Evolutionary conservation across 2,329 filamentous ascomycete genomes (phyloP).

Genomic region (Fusarium ambrosium): DNA sequence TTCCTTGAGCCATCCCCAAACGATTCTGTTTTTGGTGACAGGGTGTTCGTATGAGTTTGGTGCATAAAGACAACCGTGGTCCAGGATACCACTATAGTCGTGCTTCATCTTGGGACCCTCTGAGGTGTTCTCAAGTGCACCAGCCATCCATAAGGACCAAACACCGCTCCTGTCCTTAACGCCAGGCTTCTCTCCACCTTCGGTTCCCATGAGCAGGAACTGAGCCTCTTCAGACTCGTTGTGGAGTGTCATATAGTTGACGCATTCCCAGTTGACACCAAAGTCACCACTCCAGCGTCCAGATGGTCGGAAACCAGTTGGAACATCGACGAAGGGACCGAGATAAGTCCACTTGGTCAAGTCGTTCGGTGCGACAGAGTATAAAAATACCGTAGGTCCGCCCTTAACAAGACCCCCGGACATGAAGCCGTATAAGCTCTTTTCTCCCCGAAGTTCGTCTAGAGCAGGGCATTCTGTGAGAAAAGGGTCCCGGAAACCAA

Average conservation of each 20-base stretch:
- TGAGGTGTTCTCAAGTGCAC: slow-evolving; percentile 41
- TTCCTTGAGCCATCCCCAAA: slow-evolving; percentile 66
- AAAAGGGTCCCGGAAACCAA: slow-evolving; percentile 54
- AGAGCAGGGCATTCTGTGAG: slow-evolving; percentile 48
- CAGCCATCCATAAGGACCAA: slow-evolving; percentile 59
- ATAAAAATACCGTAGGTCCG: slow-evolving; percentile 62
- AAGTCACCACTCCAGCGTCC: slow-evolving; percentile 64
- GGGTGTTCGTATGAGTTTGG: slow-evolving; percentile 64
- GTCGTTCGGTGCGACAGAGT: slow-evolving; percentile 56
- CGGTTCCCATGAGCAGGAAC: slow-evolving; percentile 61
- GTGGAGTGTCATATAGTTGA: slow-evolving; percentile 59
- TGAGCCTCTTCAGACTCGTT: slow-evolving; percentile 49
- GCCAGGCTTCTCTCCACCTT: slow-evolving; percentile 53
- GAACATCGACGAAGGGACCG: slow-evolving; percentile 58
- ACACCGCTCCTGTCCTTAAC: slow-evolving; percentile 25
- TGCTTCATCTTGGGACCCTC: slow-evolving; percentile 48
- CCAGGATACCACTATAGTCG: slow-evolving; percentile 60
- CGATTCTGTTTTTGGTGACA: slow-evolving; percentile 54
- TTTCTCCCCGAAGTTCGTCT: slow-evolving; percentile 40
- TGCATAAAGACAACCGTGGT: slow-evolving; percentile 64
- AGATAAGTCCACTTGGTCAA: slow-evolving; percentile 60
- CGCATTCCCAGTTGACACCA: slow-evolving; percentile 66
- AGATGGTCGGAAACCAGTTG: slow-evolving; percentile 52
- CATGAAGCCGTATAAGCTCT: slow-evolving; percentile 60
- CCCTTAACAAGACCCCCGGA: slow-evolving; percentile 60